These are phyloP conservation scores for Alternaria panax DNA, from an alignment of 2,329 filamentous ascomycete genomes.

Conservation along the genomic window DNA sequence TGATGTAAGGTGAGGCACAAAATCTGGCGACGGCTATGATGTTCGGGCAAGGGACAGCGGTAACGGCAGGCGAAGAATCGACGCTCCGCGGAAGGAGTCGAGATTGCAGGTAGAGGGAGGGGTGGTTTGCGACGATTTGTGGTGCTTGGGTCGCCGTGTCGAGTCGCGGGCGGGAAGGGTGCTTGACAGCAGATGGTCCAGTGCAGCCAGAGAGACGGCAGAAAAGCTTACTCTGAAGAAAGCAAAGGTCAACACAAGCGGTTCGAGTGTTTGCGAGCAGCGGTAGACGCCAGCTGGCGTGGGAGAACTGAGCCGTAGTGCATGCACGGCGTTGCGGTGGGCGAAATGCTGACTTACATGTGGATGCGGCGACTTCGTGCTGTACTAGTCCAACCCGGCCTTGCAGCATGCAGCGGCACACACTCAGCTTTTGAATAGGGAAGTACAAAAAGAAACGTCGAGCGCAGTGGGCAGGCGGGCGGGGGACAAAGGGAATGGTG, in stretches of 20 bases:
- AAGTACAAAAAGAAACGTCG: constrained; percentile 3
- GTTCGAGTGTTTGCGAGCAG: constrained; percentile 14
- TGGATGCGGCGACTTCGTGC: constrained; percentile 7
- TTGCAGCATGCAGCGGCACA: constrained; percentile 18
- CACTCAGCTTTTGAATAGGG: constrained; percentile 2
- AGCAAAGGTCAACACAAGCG: constrained; percentile 31
- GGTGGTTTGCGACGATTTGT: background rate
- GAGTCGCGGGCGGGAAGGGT: constrained; percentile 14
- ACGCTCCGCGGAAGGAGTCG: background rate
- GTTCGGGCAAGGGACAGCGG: constrained; percentile 3
- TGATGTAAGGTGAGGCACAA: constrained; percentile 21
- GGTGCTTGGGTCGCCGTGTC: background rate
- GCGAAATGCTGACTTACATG: constrained; percentile 32
- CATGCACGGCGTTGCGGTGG: constrained; percentile 28
- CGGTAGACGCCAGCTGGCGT: constrained; percentile 25
- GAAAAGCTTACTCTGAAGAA: constrained; percentile 35
- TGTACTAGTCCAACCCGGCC: constrained; percentile 19
- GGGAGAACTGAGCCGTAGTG: constrained; percentile 30
- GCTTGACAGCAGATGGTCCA: constrained; percentile 22
- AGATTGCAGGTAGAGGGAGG: constrained; percentile 2
- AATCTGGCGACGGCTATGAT: constrained; percentile 29
- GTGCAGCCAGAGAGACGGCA: constrained; percentile 27
- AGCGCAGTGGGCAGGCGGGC: background rate
- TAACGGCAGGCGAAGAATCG: background rate
- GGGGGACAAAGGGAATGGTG: background rate